These are phyloP conservation scores for Geotrichum cucujoidarum DNA, from an alignment of 1,139 yeast genomes.

Conservation along the genomic window DNA sequence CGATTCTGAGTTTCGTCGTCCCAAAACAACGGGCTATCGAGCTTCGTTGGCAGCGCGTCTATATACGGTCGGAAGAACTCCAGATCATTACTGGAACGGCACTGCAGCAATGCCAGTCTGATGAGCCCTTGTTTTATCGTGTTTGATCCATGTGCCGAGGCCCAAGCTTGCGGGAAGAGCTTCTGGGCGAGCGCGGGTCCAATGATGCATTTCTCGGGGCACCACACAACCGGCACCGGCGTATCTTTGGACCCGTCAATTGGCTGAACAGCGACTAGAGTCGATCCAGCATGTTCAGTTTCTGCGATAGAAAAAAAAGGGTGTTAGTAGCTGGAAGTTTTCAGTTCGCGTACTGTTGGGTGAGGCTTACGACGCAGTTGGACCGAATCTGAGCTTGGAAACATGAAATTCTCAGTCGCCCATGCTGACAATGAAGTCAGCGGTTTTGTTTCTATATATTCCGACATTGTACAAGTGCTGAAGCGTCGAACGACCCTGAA, in stretches of 20 bases:
- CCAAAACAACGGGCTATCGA: slow-evolving; percentile 19
- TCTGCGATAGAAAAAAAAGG: too few species aligned
- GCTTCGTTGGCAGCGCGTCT: slow-evolving; percentile 13
- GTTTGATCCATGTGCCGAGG: too few species aligned
- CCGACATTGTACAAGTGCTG: too few species aligned
- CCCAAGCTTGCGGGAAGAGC: slow-evolving; percentile 20
- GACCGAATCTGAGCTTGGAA: too few species aligned
- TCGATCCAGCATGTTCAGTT: too few species aligned
- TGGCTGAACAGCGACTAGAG: slow-evolving; percentile 24
- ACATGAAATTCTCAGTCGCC: too few species aligned
- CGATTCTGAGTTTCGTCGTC: slow-evolving; percentile 41
- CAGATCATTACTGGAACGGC: background rate
- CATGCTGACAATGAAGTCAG: too few species aligned
- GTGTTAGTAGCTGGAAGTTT: too few species aligned
- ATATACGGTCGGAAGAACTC: slow-evolving; percentile 7
- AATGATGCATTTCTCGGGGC: slow-evolving; percentile 27
- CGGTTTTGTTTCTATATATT: too few species aligned
- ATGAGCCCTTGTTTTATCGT: slow-evolving; percentile 22
- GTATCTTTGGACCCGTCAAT: slow-evolving; percentile 21
- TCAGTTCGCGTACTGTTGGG: too few species aligned
- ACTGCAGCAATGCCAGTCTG: slow-evolving; percentile 27
- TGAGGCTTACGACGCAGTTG: too few species aligned
- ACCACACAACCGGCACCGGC: slow-evolving; percentile 23
- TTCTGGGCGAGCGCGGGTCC: slow-evolving; percentile 28
- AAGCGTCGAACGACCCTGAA: too few species aligned